A percentile compares a stretch with the other conserved stretches of the same genome.
phyloP scores from a whole-genome alignment of 192 early-diverging fungal genomes.

The Kickxella alabastrina region DNA sequence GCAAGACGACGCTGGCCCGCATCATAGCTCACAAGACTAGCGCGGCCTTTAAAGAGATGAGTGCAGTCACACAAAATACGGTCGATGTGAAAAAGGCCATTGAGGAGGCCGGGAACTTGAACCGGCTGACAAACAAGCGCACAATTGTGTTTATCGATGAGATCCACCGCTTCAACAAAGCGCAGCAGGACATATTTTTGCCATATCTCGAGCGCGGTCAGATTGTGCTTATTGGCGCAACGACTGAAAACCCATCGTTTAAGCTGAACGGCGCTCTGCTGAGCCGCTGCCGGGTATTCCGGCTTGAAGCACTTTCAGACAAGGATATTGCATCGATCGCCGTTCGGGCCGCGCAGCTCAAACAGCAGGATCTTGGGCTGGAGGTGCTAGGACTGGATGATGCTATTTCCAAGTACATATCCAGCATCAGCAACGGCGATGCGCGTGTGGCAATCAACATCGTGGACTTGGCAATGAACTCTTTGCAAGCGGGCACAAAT shows the following conservation, averaged over 20 bases:
- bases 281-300: slow-evolving; percentile 75
- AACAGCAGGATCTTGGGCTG: slow-evolving; percentile 43
- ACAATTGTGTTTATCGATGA: slow-evolving; percentile 85
- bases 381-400: slow-evolving; percentile 22
- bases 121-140: slow-evolving; percentile 54
- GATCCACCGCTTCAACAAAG: slow-evolving; percentile 86
- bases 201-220: slow-evolving; percentile 73
- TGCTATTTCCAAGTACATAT: slow-evolving; percentile 49
- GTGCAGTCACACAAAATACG: slow-evolving; percentile 56
- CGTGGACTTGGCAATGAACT: slow-evolving; percentile 35
- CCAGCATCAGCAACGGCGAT: slow-evolving; percentile 76
- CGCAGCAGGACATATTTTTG: slow-evolving; percentile 84
- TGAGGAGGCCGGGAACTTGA: slow-evolving; percentile 62
- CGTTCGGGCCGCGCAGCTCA: slow-evolving; percentile 54
- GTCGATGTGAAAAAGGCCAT: slow-evolving; percentile 65
- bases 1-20: slow-evolving; percentile 62
- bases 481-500: slow-evolving; percentile 18
- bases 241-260: slow-evolving; percentile 83
- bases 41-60: slow-evolving; percentile 48
- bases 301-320: slow-evolving; percentile 60
- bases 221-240: slow-evolving; percentile 67
- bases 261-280: slow-evolving; percentile 77
- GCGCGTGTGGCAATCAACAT: slow-evolving; percentile 36
- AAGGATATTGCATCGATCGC: slow-evolving; percentile 63
- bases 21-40: slow-evolving; percentile 51